Evolutionary conservation across 2,329 filamentous ascomycete genomes (phyloP), one percentile per base, ranked within the genome.

Genomic region (Stemphylium lycopersici): DNA sequence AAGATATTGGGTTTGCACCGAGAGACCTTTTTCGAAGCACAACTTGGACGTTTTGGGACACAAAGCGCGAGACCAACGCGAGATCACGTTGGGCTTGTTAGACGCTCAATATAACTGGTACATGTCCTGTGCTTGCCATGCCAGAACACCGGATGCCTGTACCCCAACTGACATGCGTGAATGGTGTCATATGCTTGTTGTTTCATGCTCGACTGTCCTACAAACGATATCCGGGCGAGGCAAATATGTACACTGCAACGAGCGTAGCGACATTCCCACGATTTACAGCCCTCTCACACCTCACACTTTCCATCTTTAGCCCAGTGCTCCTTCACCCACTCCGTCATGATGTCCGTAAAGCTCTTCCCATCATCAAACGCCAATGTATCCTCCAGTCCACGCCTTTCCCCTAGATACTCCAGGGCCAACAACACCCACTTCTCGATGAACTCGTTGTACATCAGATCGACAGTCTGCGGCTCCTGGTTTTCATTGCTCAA

Each of bases 371-470:
- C 76, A 66, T 84, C 79, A 59, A 83, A 87, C 13, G 73, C 70
- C 33, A 77, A 73, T 29, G 83, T 82, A 52, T 87, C 83, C 31
- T 76, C 71, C 16, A 78, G 73, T 36, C 77, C 75, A 61, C 82
- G 78, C 54, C 79, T 79, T 45, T 82, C 73, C 2, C 83, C 83
- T 8, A 84, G 71, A 62, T 83, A 86, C 55, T 87, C 86, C 57
- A 96, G 78, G 2, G 91, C 92, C 10, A 89, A 77, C 15, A 96
- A 75, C 34, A 98, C 79, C 84, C 90, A 96, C 8, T 87, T 87
- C 75, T 95, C 84, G 32, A 98, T 87, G 73, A 97, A 99, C 71
- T 96, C 92, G 53, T 96, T 85, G 70, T 96, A 99, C 12, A 97
- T 87, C 6, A 99, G 73, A 72, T 98, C 93, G 0, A 99, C 91